Evolutionary conservation across 2,329 filamentous ascomycete genomes (phyloP).

Genomic region (Paecilomyces variotii): DNA sequence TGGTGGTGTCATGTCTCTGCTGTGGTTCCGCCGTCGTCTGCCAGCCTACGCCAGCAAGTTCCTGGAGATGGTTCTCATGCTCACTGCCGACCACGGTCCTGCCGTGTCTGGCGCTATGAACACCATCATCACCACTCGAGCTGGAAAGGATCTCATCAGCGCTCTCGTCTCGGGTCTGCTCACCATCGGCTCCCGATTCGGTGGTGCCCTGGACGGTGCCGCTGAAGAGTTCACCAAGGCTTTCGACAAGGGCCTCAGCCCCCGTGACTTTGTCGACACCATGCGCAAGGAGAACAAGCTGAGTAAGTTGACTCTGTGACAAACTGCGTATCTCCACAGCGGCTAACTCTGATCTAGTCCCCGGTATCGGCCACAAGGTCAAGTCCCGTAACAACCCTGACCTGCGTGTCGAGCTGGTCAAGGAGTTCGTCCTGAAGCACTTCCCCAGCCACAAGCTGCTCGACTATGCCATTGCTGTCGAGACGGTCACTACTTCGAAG

Average conservation of each 20-base stretch:
- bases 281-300: conserved; percentile 99
- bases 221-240: conserved; percentile 98
- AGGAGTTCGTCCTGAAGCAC: conserved; percentile 95
- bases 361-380: conserved; percentile 97
- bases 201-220: conserved; percentile 94
- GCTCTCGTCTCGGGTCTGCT: conserved; percentile 92
- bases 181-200: conserved; percentile 96
- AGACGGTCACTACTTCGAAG: conserved; percentile 97
- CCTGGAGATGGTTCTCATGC: conserved; percentile 99
- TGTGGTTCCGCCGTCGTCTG: conserved; percentile 98
- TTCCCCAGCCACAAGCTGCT: conserved; percentile 98
- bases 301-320: conserved; percentile 44
- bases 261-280: conserved; percentile 95
- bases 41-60: conserved; percentile 97
- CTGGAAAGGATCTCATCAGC: conserved; percentile 96
- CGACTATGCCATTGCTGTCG: conserved; percentile 95
- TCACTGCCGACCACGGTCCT: conserved; percentile 97
- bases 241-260: conserved; percentile 95
- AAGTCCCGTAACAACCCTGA: conserved; percentile 99
- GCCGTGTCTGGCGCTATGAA: conserved; percentile 99
- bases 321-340: not conserved
- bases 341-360: conserved; percentile 48
- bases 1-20: conserved; percentile 97
- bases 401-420: conserved; percentile 97
- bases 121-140: conserved; percentile 99